These are phyloP conservation scores for Trichocomaceae sp. DNA, from an alignment of 2,329 filamentous ascomycete genomes.

Conservation along the genomic window DNA sequence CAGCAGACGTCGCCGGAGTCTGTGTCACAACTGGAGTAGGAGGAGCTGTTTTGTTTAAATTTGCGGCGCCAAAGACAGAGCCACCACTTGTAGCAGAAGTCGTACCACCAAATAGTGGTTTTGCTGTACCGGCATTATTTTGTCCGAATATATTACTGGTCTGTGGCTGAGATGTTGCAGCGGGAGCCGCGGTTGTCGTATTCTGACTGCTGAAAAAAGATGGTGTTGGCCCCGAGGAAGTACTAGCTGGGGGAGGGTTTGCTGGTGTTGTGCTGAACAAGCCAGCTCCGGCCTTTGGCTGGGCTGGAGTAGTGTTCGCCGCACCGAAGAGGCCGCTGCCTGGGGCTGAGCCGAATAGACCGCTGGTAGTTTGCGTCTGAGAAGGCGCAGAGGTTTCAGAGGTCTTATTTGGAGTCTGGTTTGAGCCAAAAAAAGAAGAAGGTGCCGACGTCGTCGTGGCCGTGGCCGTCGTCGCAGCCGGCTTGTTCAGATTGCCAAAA, in stretches of 20 bases:
- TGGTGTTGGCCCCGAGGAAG: conserved; percentile 24
- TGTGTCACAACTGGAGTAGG: conserved; percentile 19
- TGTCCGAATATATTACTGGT: conserved; percentile 25
- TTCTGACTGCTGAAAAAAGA: conserved; percentile 22
- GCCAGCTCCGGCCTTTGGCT: conserved; percentile 23
- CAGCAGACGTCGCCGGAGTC: conserved; percentile 18
- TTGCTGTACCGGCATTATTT: conserved; percentile 17
- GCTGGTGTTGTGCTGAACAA: conserved; percentile 40
- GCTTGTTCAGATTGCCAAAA: conserved; percentile 24
- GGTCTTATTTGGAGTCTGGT: conserved; percentile 34
- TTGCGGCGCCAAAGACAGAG: conserved; percentile 25
- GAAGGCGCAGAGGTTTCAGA: conserved; percentile 26
- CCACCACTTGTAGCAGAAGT: conserved; percentile 17
- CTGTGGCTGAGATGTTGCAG: conserved; percentile 21
- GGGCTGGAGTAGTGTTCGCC: conserved; percentile 36
- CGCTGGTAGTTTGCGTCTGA: conserved; percentile 23
- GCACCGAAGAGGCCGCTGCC: conserved; percentile 25
- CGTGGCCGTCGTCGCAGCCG: conserved; percentile 21
- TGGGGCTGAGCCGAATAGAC: conserved; percentile 30
- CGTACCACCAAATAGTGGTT: conserved; percentile 22
- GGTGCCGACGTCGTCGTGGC: conserved; percentile 19
- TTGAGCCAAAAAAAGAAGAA: conserved; percentile 24
- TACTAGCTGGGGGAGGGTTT: conserved; percentile 39
- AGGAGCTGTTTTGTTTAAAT: conserved; percentile 27
- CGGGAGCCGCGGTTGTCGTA: not conserved